Evolutionary conservation across 2,329 filamentous ascomycete genomes (phyloP).

Genomic region (Sphaerostilbella broomeana): DNA sequence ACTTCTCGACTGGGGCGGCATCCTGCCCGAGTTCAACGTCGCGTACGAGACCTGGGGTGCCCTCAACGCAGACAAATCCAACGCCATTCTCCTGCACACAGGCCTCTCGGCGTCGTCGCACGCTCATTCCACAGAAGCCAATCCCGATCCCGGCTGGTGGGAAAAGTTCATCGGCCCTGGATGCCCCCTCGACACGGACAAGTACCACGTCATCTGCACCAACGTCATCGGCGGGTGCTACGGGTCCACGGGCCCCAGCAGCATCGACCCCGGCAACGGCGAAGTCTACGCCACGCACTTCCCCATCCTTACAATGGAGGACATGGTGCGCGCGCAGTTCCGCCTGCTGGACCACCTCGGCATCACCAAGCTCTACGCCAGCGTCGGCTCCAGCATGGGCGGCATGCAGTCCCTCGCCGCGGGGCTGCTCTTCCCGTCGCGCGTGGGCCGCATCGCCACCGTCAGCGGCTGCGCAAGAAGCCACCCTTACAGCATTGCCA

Average conservation of each 20-base stretch:
- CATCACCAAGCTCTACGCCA: constrained; percentile 76
- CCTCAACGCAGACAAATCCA: constrained; percentile 72
- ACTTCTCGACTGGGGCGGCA: constrained; percentile 88
- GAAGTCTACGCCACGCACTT: constrained; percentile 89
- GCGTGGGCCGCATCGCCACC: constrained; percentile 75
- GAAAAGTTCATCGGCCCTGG: constrained; percentile 95
- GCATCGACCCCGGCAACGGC: constrained; percentile 80
- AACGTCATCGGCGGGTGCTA: constrained; percentile 96
- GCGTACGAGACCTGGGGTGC: constrained; percentile 91
- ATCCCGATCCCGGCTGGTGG: constrained; percentile 94
- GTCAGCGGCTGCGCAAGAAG: constrained; percentile 91
- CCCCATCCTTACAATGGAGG: constrained; percentile 89
- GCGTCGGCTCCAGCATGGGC: constrained; percentile 94
- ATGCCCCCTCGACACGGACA: constrained; percentile 77
- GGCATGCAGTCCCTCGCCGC: constrained; percentile 95
- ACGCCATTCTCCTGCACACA: constrained; percentile 87
- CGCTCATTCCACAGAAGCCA: constrained; percentile 81
- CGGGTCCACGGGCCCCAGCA: constrained; percentile 86
- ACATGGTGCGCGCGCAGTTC: constrained; percentile 97
- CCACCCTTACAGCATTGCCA: constrained; percentile 96
- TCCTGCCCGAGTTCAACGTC: constrained; percentile 80
- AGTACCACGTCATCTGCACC: constrained; percentile 90
- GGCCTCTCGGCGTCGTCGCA: constrained; percentile 96
- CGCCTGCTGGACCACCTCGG: constrained; percentile 73
- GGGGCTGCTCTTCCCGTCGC: constrained; percentile 72